Conservation (phyloP, 306 rosid species). For the Dalbergia oliveri region DNA sequence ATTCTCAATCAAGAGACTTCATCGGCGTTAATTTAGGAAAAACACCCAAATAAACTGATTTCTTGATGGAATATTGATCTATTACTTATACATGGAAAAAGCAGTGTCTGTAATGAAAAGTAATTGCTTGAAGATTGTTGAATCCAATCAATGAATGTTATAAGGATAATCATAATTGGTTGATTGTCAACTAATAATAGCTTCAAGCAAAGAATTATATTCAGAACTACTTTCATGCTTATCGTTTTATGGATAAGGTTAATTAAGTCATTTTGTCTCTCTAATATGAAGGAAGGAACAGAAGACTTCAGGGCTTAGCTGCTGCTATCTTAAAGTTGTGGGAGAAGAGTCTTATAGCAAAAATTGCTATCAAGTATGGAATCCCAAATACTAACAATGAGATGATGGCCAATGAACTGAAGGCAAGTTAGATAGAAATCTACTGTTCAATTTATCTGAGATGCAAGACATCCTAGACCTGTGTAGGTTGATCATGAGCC, state of each 20-base stretch:
- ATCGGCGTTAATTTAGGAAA: slow-evolving; percentile 1
- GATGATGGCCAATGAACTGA: slow-evolving; percentile 78
- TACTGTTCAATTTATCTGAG: slow-evolving; percentile 19
- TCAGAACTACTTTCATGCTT: slow-evolving; percentile 22
- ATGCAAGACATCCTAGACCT: slow-evolving; percentile 34
- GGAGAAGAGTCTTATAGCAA: slow-evolving; percentile 82
- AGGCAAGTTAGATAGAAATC: slow-evolving; percentile 66
- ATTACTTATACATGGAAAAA: slow-evolving; percentile 8
- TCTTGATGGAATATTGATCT: slow-evolving; percentile 5
- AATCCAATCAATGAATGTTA: slow-evolving; percentile 2
- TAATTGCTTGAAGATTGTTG: slow-evolving; percentile 25
- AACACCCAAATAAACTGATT: slow-evolving; percentile 9
- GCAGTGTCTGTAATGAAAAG: not conserved
- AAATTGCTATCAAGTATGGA: slow-evolving; percentile 86
- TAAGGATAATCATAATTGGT: slow-evolving; percentile 17
- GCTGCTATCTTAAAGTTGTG: slow-evolving; percentile 81
- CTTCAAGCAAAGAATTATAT: not conserved
- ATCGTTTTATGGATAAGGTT: slow-evolving; percentile 37
- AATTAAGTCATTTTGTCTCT: slow-evolving; percentile 29
- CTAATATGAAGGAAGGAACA: slow-evolving; percentile 75
- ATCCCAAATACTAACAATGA: slow-evolving; percentile 76
- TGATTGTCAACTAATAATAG: slow-evolving; percentile 19
- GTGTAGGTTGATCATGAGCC: slow-evolving; percentile 20
- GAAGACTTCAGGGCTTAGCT: slow-evolving; percentile 88
- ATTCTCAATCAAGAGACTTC: slow-evolving; percentile 6